Conservation (phyloP, 129 eudicot genomes). For the Flaveria trinervia region DNA sequence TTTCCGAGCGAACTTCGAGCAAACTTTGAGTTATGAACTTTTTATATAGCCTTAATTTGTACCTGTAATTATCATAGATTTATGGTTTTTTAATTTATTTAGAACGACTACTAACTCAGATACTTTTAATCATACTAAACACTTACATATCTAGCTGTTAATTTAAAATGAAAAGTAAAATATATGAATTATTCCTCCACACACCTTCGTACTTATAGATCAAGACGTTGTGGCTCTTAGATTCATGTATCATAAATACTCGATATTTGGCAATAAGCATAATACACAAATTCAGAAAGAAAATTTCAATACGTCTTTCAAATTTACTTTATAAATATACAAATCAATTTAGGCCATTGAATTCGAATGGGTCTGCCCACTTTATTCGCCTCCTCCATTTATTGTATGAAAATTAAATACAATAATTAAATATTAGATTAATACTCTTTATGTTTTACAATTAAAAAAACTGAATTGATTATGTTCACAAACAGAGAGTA, state of each 20-base stretch:
- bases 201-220: no score
- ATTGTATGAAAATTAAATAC: conserved; percentile 11
- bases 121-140: no score
- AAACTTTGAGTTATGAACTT: no score
- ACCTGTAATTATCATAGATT: no score
- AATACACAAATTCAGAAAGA: not conserved
- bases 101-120: no score
- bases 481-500: not conserved
- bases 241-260: not conserved
- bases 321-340: not conserved
- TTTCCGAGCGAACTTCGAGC: no score
- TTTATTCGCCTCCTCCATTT: conserved; percentile 26
- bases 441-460: conserved; percentile 18
- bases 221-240: no score
- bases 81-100: no score
- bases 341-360: conserved; percentile 20
- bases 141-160: no score
- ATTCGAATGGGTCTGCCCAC: conserved; percentile 25
- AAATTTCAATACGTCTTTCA: not conserved
- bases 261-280: not conserved
- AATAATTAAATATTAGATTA: conserved; percentile 2
- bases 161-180: no score
- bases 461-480: conserved; percentile 11
- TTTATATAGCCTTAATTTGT: no score
- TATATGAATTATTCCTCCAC: no score